phyloP scores from a whole-genome alignment of 2,329 filamentous ascomycete species.

The Fonsecaea multimorphosa region DNA sequence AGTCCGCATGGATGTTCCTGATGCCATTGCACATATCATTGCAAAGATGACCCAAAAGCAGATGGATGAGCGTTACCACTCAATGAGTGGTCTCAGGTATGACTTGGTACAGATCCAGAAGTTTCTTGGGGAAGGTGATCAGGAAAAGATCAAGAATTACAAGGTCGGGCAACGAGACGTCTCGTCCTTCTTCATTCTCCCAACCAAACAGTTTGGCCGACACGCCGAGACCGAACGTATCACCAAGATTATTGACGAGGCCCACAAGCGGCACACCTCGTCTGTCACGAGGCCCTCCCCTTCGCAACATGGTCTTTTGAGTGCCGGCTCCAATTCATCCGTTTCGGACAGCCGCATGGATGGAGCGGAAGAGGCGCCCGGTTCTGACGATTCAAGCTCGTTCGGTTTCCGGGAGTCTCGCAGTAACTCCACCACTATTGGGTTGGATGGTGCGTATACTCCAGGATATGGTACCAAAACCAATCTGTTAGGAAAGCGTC shows the following conservation, averaged over 20 bases:
- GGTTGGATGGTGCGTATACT: constrained; percentile 32
- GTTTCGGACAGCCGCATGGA: constrained; percentile 59
- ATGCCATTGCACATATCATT: constrained; percentile 80
- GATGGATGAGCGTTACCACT: constrained; percentile 86
- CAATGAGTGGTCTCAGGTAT: constrained; percentile 81
- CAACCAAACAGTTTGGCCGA: constrained; percentile 79
- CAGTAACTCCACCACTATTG: constrained; percentile 47
- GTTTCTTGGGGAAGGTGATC: constrained; percentile 76
- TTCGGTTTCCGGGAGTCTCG: constrained; percentile 47
- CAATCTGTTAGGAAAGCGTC: constrained; percentile 24
- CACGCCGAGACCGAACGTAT: constrained; percentile 73
- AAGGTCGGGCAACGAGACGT: constrained; percentile 82
- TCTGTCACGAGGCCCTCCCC: constrained; percentile 43
- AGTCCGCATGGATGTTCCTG: constrained; percentile 81
- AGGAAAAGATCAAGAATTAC: constrained; percentile 72
- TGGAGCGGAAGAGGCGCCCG: constrained; percentile 60
- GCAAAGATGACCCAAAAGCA: constrained; percentile 92
- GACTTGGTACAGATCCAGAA: constrained; percentile 78
- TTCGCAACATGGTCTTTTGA: constrained; percentile 52
- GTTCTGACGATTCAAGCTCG: constrained; percentile 59
- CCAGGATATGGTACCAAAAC: constrained; percentile 20
- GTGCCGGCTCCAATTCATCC: constrained; percentile 60
- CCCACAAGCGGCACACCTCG: constrained; percentile 67
- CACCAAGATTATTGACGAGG: constrained; percentile 75
- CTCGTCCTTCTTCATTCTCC: constrained; percentile 89